Evolutionary conservation across 2,329 filamentous ascomycete species (phyloP).

Genomic region (Hypomyces perniciosus): DNA sequence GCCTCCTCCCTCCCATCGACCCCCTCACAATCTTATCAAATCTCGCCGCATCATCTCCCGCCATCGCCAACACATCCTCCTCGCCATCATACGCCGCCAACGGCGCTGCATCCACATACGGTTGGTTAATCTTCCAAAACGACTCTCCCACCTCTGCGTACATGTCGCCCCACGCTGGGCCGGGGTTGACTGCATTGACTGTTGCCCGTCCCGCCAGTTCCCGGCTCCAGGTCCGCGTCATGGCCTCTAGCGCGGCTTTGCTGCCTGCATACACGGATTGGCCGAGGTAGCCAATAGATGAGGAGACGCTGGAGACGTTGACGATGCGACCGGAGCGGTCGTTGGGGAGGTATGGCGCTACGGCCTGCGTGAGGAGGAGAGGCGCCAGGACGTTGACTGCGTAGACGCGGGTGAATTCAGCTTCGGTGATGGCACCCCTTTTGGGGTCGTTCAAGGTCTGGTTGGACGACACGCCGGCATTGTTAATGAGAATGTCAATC

Average conservation of each 20-base stretch:
- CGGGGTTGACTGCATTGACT: constrained; percentile 53
- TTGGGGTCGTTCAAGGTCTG: constrained; percentile 52
- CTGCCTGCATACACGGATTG: constrained; percentile 52
- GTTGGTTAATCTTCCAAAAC: constrained; percentile 34
- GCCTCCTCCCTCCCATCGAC: constrained; percentile 28
- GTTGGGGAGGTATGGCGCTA: constrained; percentile 60
- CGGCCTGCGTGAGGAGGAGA: constrained; percentile 69
- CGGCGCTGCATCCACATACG: constrained; percentile 32
- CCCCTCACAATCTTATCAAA: constrained; percentile 29
- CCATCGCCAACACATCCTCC: constrained; percentile 23
- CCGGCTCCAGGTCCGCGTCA: constrained; percentile 54
- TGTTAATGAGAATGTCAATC: constrained; percentile 83
- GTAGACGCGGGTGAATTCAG: constrained; percentile 67
- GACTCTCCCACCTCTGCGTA: constrained; percentile 33
- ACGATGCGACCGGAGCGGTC: constrained; percentile 58
- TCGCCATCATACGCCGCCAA: constrained; percentile 30
- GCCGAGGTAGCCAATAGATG: constrained; percentile 47
- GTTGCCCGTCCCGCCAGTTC: constrained; percentile 49
- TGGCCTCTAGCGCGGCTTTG: constrained; percentile 54
- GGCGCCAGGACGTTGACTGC: constrained; percentile 78
- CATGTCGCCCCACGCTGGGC: constrained; percentile 49
- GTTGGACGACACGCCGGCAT: constrained; percentile 68
- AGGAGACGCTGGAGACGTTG: constrained; percentile 50
- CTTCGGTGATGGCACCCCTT: constrained; percentile 45
- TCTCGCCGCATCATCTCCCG: constrained; percentile 25